Evolutionary conservation across 2,329 filamentous ascomycete genomes (phyloP).

Genomic region (Verruconis gallopava): DNA sequence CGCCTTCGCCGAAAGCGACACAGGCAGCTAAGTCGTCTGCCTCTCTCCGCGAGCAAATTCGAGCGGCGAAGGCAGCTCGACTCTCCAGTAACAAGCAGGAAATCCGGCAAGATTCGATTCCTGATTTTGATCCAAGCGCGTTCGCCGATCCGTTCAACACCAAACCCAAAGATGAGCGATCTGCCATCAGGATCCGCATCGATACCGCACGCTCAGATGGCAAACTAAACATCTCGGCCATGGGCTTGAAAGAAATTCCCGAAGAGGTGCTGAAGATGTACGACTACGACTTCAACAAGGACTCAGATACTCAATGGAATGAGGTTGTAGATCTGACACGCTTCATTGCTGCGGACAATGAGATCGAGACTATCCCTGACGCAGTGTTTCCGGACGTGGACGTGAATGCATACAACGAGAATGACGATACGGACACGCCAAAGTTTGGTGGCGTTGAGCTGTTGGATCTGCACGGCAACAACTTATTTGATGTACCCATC

Average conservation of each 20-base stretch:
- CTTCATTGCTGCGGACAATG: constrained; percentile 81
- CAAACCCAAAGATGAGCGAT: constrained; percentile 45
- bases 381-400: constrained; percentile 62
- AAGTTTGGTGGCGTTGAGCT: constrained; percentile 74
- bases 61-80: constrained; percentile 76
- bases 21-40: constrained; percentile 54
- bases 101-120: constrained; percentile 6
- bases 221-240: constrained; percentile 73
- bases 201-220: constrained; percentile 63
- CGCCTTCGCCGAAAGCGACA: constrained; percentile 18
- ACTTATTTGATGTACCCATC: constrained; percentile 56
- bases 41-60: constrained; percentile 78
- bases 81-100: constrained; percentile 14
- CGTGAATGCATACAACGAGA: constrained; percentile 41
- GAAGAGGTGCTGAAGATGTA: constrained; percentile 84
- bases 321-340: constrained; percentile 79
- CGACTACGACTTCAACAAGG: constrained; percentile 52
- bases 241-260: constrained; percentile 69
- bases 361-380: constrained; percentile 62
- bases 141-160: constrained; percentile 60
- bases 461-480: constrained; percentile 78
- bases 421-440: constrained; percentile 54
- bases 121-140: constrained; percentile 45
- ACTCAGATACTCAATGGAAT: constrained; percentile 63
- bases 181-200: constrained; percentile 60